Percentiles rank a stretch among this genome's conserved stretches.
Evolutionary conservation across 1,284 basidiomycete genomes (phyloP).

Genomic region (Melampsora abietis-canadensis): DNA sequence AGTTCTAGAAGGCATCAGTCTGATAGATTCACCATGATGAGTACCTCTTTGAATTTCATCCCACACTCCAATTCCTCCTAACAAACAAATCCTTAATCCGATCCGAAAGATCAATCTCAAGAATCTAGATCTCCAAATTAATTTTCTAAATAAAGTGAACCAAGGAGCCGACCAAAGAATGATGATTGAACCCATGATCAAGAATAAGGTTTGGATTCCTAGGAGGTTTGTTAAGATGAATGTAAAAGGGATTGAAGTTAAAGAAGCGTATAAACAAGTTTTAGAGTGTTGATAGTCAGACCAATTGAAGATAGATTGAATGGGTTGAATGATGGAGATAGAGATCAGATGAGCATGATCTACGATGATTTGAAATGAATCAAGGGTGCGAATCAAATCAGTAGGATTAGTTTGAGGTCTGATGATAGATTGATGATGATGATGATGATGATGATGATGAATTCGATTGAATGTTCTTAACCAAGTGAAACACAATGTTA

Average conservation of each 20-base stretch:
- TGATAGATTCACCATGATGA: conserved; percentile 31
- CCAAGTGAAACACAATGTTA: neutral
- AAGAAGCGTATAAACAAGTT: neutral
- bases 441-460: neutral
- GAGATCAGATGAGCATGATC: conserved; percentile 16
- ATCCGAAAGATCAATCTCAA: neutral
- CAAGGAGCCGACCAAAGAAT: conserved; percentile 53
- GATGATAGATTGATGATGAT: neutral
- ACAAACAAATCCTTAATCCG: conserved; percentile 4
- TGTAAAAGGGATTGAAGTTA: conserved; percentile 47
- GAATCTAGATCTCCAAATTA: conserved; percentile 50
- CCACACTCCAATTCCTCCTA: conserved; percentile 5
- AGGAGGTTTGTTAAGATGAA: conserved; percentile 52
- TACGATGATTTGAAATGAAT: conserved; percentile 20
- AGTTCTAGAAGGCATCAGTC: conserved; percentile 1
- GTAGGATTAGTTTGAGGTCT: conserved; percentile 2
- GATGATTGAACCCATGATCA: conserved; percentile 49
- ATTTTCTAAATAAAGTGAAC: conserved; percentile 50
- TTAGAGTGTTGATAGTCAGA: conserved; percentile 2
- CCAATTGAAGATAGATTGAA: neutral
- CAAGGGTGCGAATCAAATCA: neutral
- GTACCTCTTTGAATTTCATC: conserved; percentile 15
- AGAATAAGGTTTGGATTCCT: conserved; percentile 49
- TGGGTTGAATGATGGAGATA: neutral
- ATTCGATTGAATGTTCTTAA: neutral